Base-by-base conservation (phyloP, 352 stramenopile genomes). In the Pythium sukuiense region DNA sequence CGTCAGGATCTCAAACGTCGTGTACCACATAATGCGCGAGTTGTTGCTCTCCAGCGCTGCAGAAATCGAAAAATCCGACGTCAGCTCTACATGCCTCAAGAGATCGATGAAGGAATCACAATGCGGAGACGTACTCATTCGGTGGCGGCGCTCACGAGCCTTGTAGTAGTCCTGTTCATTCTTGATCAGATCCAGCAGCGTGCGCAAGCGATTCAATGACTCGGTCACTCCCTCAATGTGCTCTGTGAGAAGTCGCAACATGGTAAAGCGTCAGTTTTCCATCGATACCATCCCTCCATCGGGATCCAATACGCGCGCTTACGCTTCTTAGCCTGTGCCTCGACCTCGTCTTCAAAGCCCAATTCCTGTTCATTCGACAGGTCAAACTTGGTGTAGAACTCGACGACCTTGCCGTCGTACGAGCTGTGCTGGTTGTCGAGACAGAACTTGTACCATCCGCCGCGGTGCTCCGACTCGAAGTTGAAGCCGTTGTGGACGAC, bases 381-480 rank as follows among this genome's bases (percentile, higher is more conserved):
- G 27, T 90, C 84, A 55, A 88, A 93, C 54, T 81, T 87, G 63
- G 84, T 92, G 76, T 88, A 91, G 63, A 90, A 92, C 72, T 95
- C 83, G 35, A 95, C 78, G 39, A 77, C 67, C 75, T 93, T 95
- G 27, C 69, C 70, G 24, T 77, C 61, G 59, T 79, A 86, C 35
- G 71, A 69, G 70, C 81, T 87, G 70, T 95, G 86, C 63, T 70
- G 71, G 70, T 95, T 95, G 67, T 88, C 78, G 18, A 95, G 65
- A 55, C 86, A 95, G 49, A 93, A 95, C 73, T 90, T 90, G 75
- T 95, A 95, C 79, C 83, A 95, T 26, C 86, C 86, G 48, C 84
- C 84, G 55, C 84, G 83, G 67, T 93, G 82, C 72, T 95, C 86
- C 62, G 84, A 89, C 50, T 93, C 79, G 61, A 93, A 95, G 70